A percentile compares a stretch with the other conserved stretches of the same genome.
These are phyloP conservation scores for Pythium guiyangense DNA, from an alignment of 352 stramenopile species.

Conservation along the genomic window DNA sequence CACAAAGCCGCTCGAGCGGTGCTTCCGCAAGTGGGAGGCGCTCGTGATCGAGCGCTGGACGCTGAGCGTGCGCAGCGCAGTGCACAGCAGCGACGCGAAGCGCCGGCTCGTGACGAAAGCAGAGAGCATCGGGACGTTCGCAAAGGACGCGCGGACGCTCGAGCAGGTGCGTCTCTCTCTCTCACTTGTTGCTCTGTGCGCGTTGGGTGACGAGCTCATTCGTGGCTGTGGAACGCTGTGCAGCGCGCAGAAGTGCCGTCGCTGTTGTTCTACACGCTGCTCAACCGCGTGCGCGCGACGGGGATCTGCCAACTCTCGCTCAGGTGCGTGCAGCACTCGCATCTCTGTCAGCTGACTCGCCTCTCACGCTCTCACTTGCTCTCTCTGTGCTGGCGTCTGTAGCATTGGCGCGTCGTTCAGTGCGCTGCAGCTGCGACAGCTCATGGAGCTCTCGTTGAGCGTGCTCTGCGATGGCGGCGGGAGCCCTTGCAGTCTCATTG, in stretches of 20 bases:
- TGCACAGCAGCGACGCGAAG: slow-evolving; percentile 13
- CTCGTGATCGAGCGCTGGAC: slow-evolving; percentile 42
- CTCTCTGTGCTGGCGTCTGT: background rate
- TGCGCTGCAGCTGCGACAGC: slow-evolving; percentile 40
- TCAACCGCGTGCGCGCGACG: slow-evolving; percentile 59
- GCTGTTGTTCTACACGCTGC: slow-evolving; percentile 66
- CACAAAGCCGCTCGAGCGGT: slow-evolving; percentile 51
- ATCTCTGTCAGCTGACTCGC: background rate
- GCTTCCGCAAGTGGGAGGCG: slow-evolving; percentile 56
- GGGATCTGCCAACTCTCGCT: slow-evolving; percentile 62
- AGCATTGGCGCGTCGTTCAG: slow-evolving; percentile 38
- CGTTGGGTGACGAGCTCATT: too few species aligned
- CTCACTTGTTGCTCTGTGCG: slow-evolving; percentile 10
- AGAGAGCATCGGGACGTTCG: slow-evolving; percentile 2
- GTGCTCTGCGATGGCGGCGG: slow-evolving; percentile 51
- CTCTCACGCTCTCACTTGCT: too few species aligned
- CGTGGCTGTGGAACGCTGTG: too few species aligned
- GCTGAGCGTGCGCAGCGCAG: slow-evolving; percentile 31
- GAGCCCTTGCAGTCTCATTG: slow-evolving; percentile 23
- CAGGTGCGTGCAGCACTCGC: slow-evolving; percentile 18
- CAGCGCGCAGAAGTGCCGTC: slow-evolving; percentile 55
- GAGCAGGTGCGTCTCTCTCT: slow-evolving; percentile 40
- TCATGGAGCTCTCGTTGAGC: slow-evolving; percentile 50
- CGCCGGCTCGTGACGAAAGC: slow-evolving; percentile 11
- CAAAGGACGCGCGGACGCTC: slow-evolving; percentile 22